Evolutionary conservation across 2,329 filamentous ascomycete species (phyloP), one percentile per base, ranked within the genome.

Genomic region (Botryosphaeria dothidea): DNA sequence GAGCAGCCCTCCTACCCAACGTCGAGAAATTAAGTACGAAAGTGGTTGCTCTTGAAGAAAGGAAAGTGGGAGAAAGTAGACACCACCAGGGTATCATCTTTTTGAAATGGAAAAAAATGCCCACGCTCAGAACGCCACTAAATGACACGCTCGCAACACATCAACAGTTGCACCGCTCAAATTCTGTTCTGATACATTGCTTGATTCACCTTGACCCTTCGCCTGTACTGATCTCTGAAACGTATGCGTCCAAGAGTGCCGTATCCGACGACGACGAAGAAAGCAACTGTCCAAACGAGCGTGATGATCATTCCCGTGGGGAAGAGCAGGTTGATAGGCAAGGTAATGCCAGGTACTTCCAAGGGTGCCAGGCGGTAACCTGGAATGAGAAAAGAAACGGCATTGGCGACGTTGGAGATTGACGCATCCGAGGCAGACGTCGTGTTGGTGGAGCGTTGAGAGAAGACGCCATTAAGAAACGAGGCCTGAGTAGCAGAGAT

Each of bases 401-500:
- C 68, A 23, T 71, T 69, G 0, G 83, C 74, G 21, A 84, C 78
- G 3, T 81, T 73, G n/a, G 73, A 73, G 31, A 77, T 75, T 27
- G 77, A 76, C 6, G 77, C 71, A 9, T 72, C 68, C 3, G 74
- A 72, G 11, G 85, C 81, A 15, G 82, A 84, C 68, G 73, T 70
- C 58, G 69, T 71, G 71, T 84, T 75, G 71, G 86, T 75, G 15
- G 85, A 79, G 64, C 85, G 79, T 57, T 83, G 78, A 62, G 89
- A 85, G 77, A 92, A 92, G 70, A 90, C 84, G 60, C 90, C 90
- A 15, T 85, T 85, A 43, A 92, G 84, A 70, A 92, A 93, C 6
- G 86, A 84, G 17, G 90, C 89, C 74, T 92, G 88, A 75, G 89
- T 88, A 66, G 86, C 84, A 9, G 89, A 89, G 58, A 92, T 85